phyloP scores from a whole-genome alignment of 352 stramenopile species.

The Phytophthora sojae region DNA sequence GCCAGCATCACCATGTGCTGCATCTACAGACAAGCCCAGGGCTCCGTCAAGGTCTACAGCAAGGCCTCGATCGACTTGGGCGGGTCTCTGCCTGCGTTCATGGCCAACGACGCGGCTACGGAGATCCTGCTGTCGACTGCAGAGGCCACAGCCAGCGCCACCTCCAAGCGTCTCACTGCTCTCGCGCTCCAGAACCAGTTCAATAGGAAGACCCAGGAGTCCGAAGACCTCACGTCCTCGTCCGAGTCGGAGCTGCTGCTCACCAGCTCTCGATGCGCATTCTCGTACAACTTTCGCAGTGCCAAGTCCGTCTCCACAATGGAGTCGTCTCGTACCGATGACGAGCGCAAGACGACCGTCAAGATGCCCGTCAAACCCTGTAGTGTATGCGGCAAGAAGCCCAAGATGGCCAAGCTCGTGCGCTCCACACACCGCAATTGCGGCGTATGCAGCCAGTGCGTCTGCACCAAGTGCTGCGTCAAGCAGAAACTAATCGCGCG shows the following conservation, averaged over 20 bases:
- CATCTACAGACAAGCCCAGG: slow-evolving; percentile 66
- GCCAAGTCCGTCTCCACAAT: slow-evolving; percentile 25
- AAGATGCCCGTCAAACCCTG: slow-evolving; percentile 30
- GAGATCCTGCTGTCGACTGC: slow-evolving; percentile 54
- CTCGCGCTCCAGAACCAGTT: slow-evolving; percentile 15
- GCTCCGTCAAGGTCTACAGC: slow-evolving; percentile 58
- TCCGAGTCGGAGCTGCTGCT: slow-evolving; percentile 31
- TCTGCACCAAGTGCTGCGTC: slow-evolving; percentile 64
- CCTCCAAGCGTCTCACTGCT: slow-evolving; percentile 56
- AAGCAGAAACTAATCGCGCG: slow-evolving; percentile 55
- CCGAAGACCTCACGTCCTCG: slow-evolving; percentile 26
- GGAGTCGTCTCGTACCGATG: slow-evolving; percentile 6
- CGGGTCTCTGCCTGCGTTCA: slow-evolving; percentile 51
- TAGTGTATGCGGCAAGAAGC: slow-evolving; percentile 40
- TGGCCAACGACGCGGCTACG: slow-evolving; percentile 53
- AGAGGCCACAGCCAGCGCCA: slow-evolving; percentile 45
- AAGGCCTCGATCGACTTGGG: slow-evolving; percentile 65
- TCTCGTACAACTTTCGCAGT: slow-evolving; percentile 31
- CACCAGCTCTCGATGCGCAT: slow-evolving; percentile 25
- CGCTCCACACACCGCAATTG: slow-evolving; percentile 44
- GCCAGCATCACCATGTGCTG: slow-evolving; percentile 66
- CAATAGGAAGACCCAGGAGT: slow-evolving; percentile 14
- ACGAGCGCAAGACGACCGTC: slow-evolving; percentile 7
- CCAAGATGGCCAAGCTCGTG: slow-evolving; percentile 40
- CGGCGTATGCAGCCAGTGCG: slow-evolving; percentile 46